A percentile compares a stretch with the other conserved stretches of the same genome.
phyloP scores from a whole-genome alignment of 169 alveolate genomes.

The Besnoitia besnoiti region DNA sequence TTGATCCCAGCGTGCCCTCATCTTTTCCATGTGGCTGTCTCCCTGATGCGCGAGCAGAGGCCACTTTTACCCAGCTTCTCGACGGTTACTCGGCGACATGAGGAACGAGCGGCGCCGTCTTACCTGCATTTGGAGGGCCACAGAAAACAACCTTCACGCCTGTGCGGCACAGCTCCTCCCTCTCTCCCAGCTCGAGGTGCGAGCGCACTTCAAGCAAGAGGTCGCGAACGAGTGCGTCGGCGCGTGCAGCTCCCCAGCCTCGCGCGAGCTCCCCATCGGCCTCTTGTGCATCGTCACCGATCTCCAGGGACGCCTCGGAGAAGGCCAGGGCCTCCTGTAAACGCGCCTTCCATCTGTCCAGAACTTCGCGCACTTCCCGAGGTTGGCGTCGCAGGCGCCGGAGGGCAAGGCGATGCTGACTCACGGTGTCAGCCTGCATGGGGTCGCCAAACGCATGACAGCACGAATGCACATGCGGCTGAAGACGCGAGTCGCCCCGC shows the following conservation, averaged over 20 bases:
- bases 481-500: no score
- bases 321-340: constrained; percentile 34
- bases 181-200: background rate
- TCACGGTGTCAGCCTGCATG: constrained; percentile 33
- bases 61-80: no score
- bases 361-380: background rate
- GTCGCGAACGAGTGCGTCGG: background rate
- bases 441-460: background rate
- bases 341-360: constrained; percentile 1
- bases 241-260: constrained; percentile 5
- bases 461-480: no score
- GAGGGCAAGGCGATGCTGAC: constrained; percentile 35
- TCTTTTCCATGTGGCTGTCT: no score
- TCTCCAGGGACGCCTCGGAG: constrained; percentile 32
- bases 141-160: constrained; percentile 4
- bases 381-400: constrained; percentile 8
- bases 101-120: no score
- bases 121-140: constrained; percentile 61
- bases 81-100: no score
- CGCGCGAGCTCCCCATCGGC: constrained; percentile 36
- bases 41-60: no score
- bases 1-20: background rate
- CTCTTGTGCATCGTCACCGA: constrained; percentile 45
- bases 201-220: background rate
- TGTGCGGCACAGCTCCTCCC: background rate